Percentiles rank a stretch among this genome's conserved stretches.
Evolutionary conservation across 208 protist genomes (phyloP).

Genomic region (Wallacemonas sp.): DNA sequence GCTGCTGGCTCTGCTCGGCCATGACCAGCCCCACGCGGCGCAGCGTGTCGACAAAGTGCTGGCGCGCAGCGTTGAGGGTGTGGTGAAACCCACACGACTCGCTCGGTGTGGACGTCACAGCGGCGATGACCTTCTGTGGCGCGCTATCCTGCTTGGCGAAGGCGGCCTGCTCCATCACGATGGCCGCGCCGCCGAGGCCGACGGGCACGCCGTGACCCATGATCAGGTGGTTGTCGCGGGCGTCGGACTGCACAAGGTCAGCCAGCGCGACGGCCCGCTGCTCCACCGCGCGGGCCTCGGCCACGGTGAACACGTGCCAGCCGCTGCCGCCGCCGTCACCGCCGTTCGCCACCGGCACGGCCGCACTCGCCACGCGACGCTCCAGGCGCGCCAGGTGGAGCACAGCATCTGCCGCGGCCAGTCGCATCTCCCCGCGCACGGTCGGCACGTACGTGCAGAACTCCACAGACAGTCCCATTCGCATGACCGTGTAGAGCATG

Average conservation of each 20-base stretch:
- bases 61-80: not conserved
- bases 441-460: conserved; percentile 33
- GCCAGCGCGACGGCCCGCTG: not conserved
- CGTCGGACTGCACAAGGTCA: not conserved
- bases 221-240: conserved; percentile 2
- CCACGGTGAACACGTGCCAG: conserved; percentile 8
- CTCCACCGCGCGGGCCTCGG: not conserved
- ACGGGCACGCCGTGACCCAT: not conserved
- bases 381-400: conserved; percentile 25
- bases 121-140: not conserved
- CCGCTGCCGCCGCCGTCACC: no score
- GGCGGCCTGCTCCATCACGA: conserved; percentile 10
- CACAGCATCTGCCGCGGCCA: conserved; percentile 37
- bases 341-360: no score
- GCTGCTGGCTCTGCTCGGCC: not conserved
- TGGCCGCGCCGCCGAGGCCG: not conserved
- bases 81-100: not conserved
- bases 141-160: not conserved
- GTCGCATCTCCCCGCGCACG: conserved; percentile 35
- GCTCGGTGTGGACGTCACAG: not conserved
- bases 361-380: not conserved
- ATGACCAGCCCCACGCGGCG: not conserved
- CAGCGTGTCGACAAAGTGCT: not conserved
- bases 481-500: conserved; percentile 31
- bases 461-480: conserved; percentile 27